Base-by-base conservation (phyloP, 2,329 filamentous ascomycete genomes). In the Aspergillus spinulosporus region DNA sequence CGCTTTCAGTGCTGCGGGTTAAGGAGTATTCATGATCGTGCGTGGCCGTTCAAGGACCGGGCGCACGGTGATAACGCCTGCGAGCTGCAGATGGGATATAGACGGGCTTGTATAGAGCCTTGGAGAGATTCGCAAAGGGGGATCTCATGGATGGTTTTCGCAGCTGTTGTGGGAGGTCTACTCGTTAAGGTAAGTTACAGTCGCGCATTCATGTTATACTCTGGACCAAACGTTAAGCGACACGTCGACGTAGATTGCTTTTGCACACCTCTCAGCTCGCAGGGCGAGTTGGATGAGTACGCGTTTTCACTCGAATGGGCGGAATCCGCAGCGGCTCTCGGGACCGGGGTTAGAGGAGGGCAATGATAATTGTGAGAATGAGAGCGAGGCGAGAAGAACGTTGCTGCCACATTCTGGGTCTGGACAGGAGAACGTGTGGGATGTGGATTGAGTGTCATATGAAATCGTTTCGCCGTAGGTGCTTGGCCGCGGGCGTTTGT, bases 41-140 rank as follows among this genome's bases (percentile, higher is more conserved):
- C 72, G 3, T 75, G 72, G 72, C 72, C 72, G 1, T 74, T 75
- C 57, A 73, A 72, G 43, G 67, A 70, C 32, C 54, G 51, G 0
- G 55, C 51, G 5, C 62, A 73, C 26, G 66, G 62, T 2, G 70
- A 69, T 26, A 55, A 65, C 44, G 66, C 70, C 0, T 75, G 72
- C 58, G 68, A 72, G 39, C 14, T 55, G 15, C 68, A 68, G 47
- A 51, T 69, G 1, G 69, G 69, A 9, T 74, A 73, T 58, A 52
- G 39, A 9, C 60, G 58, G 26, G 67, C 68, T 31, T 75, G 72
- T 56, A 42, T 68, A 3, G 62, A 40, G 11, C 65, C 64, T 11
- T 74, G 71, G 72, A 63, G 52, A 14, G 61, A 56, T 45, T 56
- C 68, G 37, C 64, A 73, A 54, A 55, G 59, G 48, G 53, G 51